A percentile compares a stretch with the other conserved stretches of the same genome.
These are phyloP conservation scores for Cyberlindnera maclurae DNA, from an alignment of 805 yeast genomes.

Conservation along the genomic window DNA sequence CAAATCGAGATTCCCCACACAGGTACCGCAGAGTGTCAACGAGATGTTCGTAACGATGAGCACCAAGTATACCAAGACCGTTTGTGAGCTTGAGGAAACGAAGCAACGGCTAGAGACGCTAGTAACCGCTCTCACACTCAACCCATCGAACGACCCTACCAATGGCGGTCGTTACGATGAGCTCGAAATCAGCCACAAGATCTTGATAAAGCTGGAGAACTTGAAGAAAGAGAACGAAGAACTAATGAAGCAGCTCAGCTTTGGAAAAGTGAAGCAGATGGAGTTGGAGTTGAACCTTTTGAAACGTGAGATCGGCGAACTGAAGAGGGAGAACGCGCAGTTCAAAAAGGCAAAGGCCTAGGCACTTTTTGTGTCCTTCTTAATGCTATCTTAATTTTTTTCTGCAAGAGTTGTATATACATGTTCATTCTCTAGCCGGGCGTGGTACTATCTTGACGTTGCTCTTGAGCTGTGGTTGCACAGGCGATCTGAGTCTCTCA, in stretches of 20 bases:
- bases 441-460: slow-evolving; percentile 18
- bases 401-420: background rate
- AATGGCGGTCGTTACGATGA: slow-evolving; percentile 61
- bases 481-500: slow-evolving; percentile 13
- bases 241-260: slow-evolving; percentile 62
- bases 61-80: slow-evolving; percentile 37
- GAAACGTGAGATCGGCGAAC: slow-evolving; percentile 30
- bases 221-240: slow-evolving; percentile 65
- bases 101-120: slow-evolving; percentile 58
- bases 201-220: slow-evolving; percentile 52
- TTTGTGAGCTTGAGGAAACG: slow-evolving; percentile 51
- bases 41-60: slow-evolving; percentile 43
- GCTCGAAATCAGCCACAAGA: slow-evolving; percentile 68
- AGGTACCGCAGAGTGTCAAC: slow-evolving; percentile 37
- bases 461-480: slow-evolving; percentile 15
- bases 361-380: background rate
- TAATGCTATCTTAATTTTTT: background rate
- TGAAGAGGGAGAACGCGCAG: slow-evolving; percentile 3
- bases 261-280: slow-evolving; percentile 68
- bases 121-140: slow-evolving; percentile 45
- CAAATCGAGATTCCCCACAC: slow-evolving; percentile 14
- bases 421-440: slow-evolving; percentile 9
- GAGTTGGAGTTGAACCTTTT: slow-evolving; percentile 61
- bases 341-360: background rate
- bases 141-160: slow-evolving; percentile 40